A percentile compares a stretch with the other conserved stretches of the same genome.
Evolutionary conservation across 306 rosid genomes (phyloP).

Genomic region (Arachis hypogaea): DNA sequence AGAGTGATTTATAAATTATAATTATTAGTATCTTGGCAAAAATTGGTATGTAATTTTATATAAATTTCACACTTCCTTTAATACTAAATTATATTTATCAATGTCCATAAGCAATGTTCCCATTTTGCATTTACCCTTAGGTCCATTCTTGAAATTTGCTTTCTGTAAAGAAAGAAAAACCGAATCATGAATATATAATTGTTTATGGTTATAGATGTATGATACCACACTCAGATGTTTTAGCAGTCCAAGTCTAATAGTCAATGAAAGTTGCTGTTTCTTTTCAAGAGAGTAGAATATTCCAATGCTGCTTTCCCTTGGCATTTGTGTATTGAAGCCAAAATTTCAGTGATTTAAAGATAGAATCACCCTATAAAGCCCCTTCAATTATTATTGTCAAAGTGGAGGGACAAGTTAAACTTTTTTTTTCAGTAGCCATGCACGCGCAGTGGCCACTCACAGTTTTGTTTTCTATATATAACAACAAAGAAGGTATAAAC

Average conservation of each 20-base stretch:
- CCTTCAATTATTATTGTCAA: slow-evolving; percentile 9
- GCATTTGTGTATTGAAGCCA: slow-evolving; percentile 31
- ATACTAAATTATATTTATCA: too few species aligned
- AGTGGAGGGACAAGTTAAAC: slow-evolving; percentile 28
- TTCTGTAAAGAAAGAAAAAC: too few species aligned
- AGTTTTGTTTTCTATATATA: slow-evolving; percentile 31
- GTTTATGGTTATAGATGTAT: background rate
- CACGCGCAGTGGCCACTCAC: slow-evolving; percentile 47
- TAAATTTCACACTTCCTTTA: too few species aligned
- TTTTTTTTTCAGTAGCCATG: slow-evolving; percentile 32
- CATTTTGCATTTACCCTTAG: too few species aligned
- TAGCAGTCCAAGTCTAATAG: slow-evolving; percentile 18
- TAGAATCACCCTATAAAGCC: slow-evolving; percentile 8
- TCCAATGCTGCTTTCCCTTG: slow-evolving; percentile 38
- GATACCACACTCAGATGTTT: background rate
- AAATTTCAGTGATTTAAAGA: background rate
- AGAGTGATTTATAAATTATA: too few species aligned
- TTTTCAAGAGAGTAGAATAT: slow-evolving; percentile 45
- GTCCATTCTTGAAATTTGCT: too few species aligned
- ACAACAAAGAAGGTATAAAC: background rate
- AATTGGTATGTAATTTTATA: too few species aligned
- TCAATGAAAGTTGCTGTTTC: slow-evolving; percentile 29
- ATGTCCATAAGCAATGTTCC: too few species aligned
- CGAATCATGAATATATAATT: too few species aligned
- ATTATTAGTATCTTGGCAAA: too few species aligned